Conservation (phyloP, 176 grass and related monocot genomes). For the Oryza nivara region DNA sequence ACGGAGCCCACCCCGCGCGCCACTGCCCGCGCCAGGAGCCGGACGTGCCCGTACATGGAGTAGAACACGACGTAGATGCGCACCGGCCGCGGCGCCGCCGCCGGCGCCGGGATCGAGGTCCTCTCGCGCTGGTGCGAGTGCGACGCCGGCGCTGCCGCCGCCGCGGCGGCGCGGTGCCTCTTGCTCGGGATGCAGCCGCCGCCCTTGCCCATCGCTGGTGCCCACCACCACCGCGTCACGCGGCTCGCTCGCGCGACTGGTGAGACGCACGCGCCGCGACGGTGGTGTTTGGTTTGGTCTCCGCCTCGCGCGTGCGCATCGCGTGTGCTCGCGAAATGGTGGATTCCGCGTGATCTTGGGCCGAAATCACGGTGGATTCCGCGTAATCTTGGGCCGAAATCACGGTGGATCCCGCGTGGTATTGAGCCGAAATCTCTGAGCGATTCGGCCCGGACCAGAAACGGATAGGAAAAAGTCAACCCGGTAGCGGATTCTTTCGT, state of each 20-base stretch:
- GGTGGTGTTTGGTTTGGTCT: background rate
- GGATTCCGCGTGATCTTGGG: background rate
- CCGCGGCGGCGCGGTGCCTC: slow-evolving; percentile 29
- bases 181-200: slow-evolving; percentile 64
- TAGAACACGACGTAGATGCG: slow-evolving; percentile 58
- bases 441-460: background rate
- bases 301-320: no score
- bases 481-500: background rate
- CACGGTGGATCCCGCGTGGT: background rate
- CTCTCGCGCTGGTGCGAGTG: background rate
- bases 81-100: background rate
- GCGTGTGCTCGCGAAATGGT: background rate
- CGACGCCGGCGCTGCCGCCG: background rate
- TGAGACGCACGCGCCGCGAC: no score
- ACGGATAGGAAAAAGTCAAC: background rate
- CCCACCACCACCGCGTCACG: no score
- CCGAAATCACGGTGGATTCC: background rate
- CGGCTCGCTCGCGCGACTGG: no score
- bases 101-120: background rate
- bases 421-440: no score
- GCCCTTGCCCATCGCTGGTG: slow-evolving; percentile 55
- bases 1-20: slow-evolving; percentile 47
- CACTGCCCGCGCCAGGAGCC: slow-evolving; percentile 44
- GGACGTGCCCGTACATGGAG: slow-evolving; percentile 57
- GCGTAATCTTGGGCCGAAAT: background rate